Evolutionary conservation across 371 early-diverging fungal species (phyloP), one percentile per base, ranked within the genome.

Genomic region (Funneliformis caledonium): DNA sequence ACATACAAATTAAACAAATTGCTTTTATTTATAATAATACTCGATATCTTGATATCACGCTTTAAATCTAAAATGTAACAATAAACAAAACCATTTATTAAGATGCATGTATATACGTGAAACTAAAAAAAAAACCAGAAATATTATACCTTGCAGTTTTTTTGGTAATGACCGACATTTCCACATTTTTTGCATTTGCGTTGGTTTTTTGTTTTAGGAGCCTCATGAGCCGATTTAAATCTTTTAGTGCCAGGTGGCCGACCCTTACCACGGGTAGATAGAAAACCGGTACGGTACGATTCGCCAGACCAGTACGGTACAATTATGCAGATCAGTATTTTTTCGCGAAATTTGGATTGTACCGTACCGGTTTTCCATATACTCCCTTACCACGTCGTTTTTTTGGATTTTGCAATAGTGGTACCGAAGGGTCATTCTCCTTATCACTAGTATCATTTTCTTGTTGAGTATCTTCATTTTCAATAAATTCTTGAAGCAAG

Each of bases 141-240:
- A 70, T 26, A 26, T 26, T 26, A 26, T 26, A 26, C 70, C n/a
- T 31, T 70, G 43, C 70, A 70, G 7, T 70, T 70, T 45, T 69
- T 70, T 70, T 70, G 42, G 10, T 70, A 70, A 43, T 70, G 70
- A 2, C n/a, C 45, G 19, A 70, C 1, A 47, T 43, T 43, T 6
- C 22, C 22, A 45, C 70, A 70, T 11, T 70, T 70, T 26, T 45
- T 70, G 11, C 70, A 70, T 16, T 12, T 5, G 10, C 70, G 11
- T 70, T 70, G 33, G 8, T 70, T 12, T 12, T 26, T 45, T 6
- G 22, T 16, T 6, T n/a, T 43, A 45, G 70, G 16, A 42, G 10
- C 42, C 22, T 70, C 70, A 70, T 70, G 45, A 16, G n/a, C 3
- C 0, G 47, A 12, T 70, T 70, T 70, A n/a, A 47, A 42, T 37